Base-by-base conservation (phyloP, 805 yeast species). In the Torulaspora franciscae region DNA sequence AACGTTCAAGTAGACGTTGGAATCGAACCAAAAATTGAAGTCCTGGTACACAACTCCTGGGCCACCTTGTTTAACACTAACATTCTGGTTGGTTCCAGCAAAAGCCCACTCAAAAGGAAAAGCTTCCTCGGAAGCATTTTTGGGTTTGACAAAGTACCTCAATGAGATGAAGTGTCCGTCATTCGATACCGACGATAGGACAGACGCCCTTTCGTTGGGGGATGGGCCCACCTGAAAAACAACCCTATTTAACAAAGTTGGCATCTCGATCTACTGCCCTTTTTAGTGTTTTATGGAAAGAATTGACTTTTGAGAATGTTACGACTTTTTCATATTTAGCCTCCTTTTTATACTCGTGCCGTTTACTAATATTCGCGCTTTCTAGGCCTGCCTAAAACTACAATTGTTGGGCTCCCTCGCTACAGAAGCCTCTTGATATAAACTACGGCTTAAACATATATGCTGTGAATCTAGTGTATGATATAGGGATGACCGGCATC, bases 41-140 rank as follows among this genome's bases (percentile, higher is more conserved):
- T 56, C 59, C 40, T 62, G 62, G 13, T 49, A 49, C 6, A 49
- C 51, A 11, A 52, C 46, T 19, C 47, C 50, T 3, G 52, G 49
- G 32, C 50, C 55, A 9, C 73, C 59, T 38, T 57, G 61, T 34
- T 57, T 61, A 8, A 69, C 69, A 5, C 60, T 65, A 28, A 71
- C 54, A 3, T 63, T 60, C 11, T 64, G 63, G 40, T 76, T 77
- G 1, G 57, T 58, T 2, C 86, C 85, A 4, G 74, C 73, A 61
- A 78, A 74, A 1, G 73, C 77, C 82, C 83, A 77, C 53, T 80
- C 80, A 50, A 77, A 77, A 17, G 76, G 76, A 51, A 70, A 71
- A n/a, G 49, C 52, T 13, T 54, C 53, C 37, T 61, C 66, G 4
- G 55, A 51, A 2, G 53, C 54, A 3, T 56, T 54, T 5, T 40